phyloP scores from a whole-genome alignment of 2,329 filamentous ascomycete genomes.

The Escovopsis weberi region DNA sequence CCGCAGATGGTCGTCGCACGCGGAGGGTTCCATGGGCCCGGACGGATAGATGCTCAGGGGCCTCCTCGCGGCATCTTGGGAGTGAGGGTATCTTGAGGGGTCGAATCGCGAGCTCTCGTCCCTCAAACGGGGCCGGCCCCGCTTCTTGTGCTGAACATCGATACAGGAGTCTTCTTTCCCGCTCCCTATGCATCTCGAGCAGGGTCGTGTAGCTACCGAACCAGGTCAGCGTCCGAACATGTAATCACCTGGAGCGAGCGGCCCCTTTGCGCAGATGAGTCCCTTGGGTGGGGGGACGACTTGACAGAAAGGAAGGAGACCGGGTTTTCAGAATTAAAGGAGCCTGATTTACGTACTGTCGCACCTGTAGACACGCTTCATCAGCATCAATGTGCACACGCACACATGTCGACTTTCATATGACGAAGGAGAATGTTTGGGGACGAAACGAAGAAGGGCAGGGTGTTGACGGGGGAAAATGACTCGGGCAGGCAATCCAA shows the following conservation, averaged over 20 bases:
- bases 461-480: no score
- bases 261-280: no score
- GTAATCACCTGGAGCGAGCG: no score
- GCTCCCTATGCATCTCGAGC: constrained; percentile 61
- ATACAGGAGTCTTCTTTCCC: constrained; percentile 69
- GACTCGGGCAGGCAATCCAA: no score
- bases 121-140: constrained; percentile 61
- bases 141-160: constrained; percentile 77
- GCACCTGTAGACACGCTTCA: no score
- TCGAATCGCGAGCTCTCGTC: constrained; percentile 52
- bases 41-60: constrained; percentile 37
- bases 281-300: no score
- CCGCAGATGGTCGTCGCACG: constrained; percentile 32
- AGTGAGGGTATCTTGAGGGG: constrained; percentile 29
- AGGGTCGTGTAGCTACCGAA: constrained; percentile 54
- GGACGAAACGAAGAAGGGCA: no score
- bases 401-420: no score
- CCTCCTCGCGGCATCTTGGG: constrained; percentile 32
- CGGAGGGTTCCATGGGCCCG: constrained; percentile 25
- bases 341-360: constrained; percentile 43
- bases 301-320: not conserved
- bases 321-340: no score
- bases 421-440: no score
- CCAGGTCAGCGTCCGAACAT: constrained; percentile 20
- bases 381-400: no score